Evolutionary conservation across 768 basidiomycete genomes (phyloP), one percentile per base, ranked within the genome.

Genomic region (Psilocybe cubensis): DNA sequence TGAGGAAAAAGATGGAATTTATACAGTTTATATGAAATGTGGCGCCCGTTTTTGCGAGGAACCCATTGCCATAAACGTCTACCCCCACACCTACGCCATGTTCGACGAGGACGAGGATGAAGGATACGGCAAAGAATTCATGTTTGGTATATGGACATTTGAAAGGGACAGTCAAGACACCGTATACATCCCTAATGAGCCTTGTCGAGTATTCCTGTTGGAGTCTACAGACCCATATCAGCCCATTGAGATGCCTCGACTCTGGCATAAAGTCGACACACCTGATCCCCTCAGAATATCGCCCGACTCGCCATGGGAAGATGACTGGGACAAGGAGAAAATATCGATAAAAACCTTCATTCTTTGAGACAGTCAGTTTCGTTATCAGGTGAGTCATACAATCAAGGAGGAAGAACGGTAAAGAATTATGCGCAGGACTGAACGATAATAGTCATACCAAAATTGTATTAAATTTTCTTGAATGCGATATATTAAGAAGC

Each of bases 81-180:
- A 60, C 8, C 49, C 48, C 12, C 54, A 46, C 29, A 60, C 47
- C 10, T 40, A 51, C 33, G 41, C 52, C 5, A 48, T 40, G 20
- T 48, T 49, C 23, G 59, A 60, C n/a, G 33, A 42, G n/a, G 50
- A 25, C 10, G 54, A 48, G 27, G 46, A 47, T n/a, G 48, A 49
- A 38, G 46, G 55, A 9, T 56, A 43, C 25, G 47, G 35, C 17
- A 50, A 50, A 29, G 42, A 56, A 35, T 60, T 60, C 44, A 35
- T 56, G 18, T 56, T 60, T 46, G 59, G 59, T 1, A 60, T 60
- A n/a, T 56, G 55, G 55, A 56, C 50, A 9, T 58, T 58, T 38
- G 54, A 56, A 28, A 35, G 54, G 17, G 54, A 56, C 24, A 56
- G 54, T 27, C 38, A 49, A 35, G 54, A 27, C 25, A 56, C 31